phyloP scores from a whole-genome alignment of 2,329 filamentous ascomycete genomes.

The Orbilia oligospora region DNA sequence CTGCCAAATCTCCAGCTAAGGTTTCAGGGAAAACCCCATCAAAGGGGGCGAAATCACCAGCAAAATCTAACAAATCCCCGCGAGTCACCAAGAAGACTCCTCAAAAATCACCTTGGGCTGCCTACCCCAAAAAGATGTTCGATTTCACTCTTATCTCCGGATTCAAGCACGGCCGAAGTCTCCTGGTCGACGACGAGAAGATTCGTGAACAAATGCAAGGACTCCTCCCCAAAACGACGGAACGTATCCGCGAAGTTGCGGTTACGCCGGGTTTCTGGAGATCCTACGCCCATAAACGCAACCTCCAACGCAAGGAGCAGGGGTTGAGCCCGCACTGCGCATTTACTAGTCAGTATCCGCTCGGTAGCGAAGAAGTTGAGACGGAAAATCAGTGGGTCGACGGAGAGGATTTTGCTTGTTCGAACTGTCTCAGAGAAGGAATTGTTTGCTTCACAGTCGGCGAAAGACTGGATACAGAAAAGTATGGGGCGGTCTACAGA shows the following conservation, averaged over 20 bases:
- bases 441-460: slow-evolving; percentile 53
- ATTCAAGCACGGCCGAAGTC: slow-evolving; percentile 53
- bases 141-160: slow-evolving; percentile 50
- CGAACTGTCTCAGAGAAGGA: slow-evolving; percentile 46
- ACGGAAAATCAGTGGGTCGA: slow-evolving; percentile 41
- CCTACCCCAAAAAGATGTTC: slow-evolving; percentile 37
- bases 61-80: slow-evolving; percentile 12
- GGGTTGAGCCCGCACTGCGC: slow-evolving; percentile 47
- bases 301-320: slow-evolving; percentile 28
- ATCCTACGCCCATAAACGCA: slow-evolving; percentile 48
- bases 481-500: slow-evolving; percentile 47
- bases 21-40: neutral
- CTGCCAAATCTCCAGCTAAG: slow-evolving; percentile 18
- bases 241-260: slow-evolving; percentile 51
- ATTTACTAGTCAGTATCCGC: slow-evolving; percentile 53
- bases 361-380: slow-evolving; percentile 41
- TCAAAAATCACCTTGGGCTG: slow-evolving; percentile 20
- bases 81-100: slow-evolving; percentile 10
- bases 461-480: slow-evolving; percentile 48
- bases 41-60: neutral
- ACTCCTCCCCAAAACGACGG: slow-evolving; percentile 26
- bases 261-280: slow-evolving; percentile 52
- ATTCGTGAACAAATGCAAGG: slow-evolving; percentile 46
- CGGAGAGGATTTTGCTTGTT: slow-evolving; percentile 39
- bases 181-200: slow-evolving; percentile 35